Base-by-base conservation (phyloP, 1,284 basidiomycete species). In the Ceratobasidium sp. region DNA sequence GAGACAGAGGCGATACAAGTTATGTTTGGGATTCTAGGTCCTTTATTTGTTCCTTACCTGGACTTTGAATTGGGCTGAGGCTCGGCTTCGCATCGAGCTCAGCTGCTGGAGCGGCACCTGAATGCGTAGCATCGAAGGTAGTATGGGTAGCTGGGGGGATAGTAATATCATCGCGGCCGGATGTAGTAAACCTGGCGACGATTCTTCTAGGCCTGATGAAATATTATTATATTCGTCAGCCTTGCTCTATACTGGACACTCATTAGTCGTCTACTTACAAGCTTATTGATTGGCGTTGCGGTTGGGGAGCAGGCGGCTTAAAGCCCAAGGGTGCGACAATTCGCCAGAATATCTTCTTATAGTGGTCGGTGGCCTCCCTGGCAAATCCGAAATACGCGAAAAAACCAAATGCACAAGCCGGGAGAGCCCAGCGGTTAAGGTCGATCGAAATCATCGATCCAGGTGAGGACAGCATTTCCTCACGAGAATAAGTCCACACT, bases 401-500 rank as follows among this genome's bases (percentile, higher is more conserved):
- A 46, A 79, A 79, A 7, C 78, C 23, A 48, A 79, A 76, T 1
- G 44, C 64, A 16, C 69, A 55, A 2, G 46, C 68, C 0, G 77
- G 77, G 8, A 78, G 12, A 10, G 41, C 20, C 68, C 70, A 79
- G 30, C 65, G 70, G 18, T 30, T 77, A 23, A 79, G 12, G 8
- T 76, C 57, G 33, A 70, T 12, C n/a, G 41, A 30, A 4, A 23
- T 23, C 23, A 27, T n/a, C 6, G 8, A 3, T 2, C 64, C 46
- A 16, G 38, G 57, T 50, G 20, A 35, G 1, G 46, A 20, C 48
- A 50, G 30, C 23, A 62, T 65, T 27, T 27, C 46, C 14, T 33
- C 66, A 3, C 52, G 57, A 0, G 84, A 78, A 64, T 84, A 55
- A 46, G 83, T 16, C 62, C 82, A 80, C 8, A 92, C 83, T 1